These are phyloP conservation scores for Postia placenta DNA, from an alignment of 768 basidiomycete genomes.

Conservation along the genomic window DNA sequence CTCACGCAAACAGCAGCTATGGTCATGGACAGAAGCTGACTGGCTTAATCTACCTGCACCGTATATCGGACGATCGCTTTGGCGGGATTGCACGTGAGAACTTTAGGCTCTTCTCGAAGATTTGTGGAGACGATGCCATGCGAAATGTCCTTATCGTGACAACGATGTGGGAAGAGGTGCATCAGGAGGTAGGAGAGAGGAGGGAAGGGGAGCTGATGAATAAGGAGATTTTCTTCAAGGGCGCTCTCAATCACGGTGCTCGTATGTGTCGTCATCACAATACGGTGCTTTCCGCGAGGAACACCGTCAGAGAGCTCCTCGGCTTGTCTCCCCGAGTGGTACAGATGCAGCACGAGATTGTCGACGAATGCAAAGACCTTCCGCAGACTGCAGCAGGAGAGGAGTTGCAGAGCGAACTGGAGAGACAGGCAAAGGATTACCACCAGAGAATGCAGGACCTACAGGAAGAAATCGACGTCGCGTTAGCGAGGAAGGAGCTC, in stretches of 20 bases:
- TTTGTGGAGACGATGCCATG: slow-evolving; percentile 28
- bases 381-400: slow-evolving; percentile 11
- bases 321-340: background rate
- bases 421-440: slow-evolving; percentile 10
- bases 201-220: slow-evolving; percentile 12
- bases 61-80: slow-evolving; percentile 30
- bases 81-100: slow-evolving; percentile 26
- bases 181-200: background rate
- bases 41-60: slow-evolving; percentile 31
- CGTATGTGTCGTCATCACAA: slow-evolving; percentile 7
- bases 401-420: slow-evolving; percentile 14
- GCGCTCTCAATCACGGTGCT: slow-evolving; percentile 6
- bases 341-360: slow-evolving; percentile 11
- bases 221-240: slow-evolving; percentile 11
- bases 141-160: slow-evolving; percentile 30
- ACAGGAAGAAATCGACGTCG: slow-evolving; percentile 24
- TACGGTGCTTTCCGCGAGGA: slow-evolving; percentile 5
- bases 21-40: too few relatives aligned
- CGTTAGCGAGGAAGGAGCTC: background rate
- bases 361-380: slow-evolving; percentile 5
- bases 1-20: too few relatives aligned
- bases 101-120: slow-evolving; percentile 27
- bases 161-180: slow-evolving; percentile 31
- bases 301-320: slow-evolving; percentile 4
- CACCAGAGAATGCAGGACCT: slow-evolving; percentile 5